These are phyloP conservation scores for Rhodotorula sp. DNA, from an alignment of 1,284 basidiomycete species.

Conservation along the genomic window DNA sequence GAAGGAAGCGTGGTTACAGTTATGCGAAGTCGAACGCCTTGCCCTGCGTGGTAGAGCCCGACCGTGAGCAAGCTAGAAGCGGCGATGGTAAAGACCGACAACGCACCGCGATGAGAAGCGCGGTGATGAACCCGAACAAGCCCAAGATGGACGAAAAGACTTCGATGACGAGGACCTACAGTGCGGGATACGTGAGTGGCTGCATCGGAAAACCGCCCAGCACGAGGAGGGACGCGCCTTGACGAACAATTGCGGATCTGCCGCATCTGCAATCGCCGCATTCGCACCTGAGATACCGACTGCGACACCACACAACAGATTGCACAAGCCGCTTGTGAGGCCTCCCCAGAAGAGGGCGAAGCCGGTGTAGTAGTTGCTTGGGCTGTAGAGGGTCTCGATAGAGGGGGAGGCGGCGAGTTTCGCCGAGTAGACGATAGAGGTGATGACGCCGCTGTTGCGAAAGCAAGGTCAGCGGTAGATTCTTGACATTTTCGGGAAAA, in stretches of 20 bases:
- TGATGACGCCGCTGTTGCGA: constrained; percentile 43
- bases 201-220: neutral
- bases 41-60: too few species aligned
- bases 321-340: constrained; percentile 80
- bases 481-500: neutral
- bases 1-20: too few species aligned
- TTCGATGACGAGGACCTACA: constrained; percentile 63
- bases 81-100: too few species aligned
- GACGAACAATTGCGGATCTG: constrained; percentile 85
- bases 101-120: constrained; percentile 22
- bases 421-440: constrained; percentile 83
- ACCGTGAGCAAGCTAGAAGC: too few species aligned
- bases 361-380: constrained; percentile 85
- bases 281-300: constrained; percentile 90
- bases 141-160: constrained; percentile 69
- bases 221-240: constrained; percentile 69
- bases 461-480: neutral
- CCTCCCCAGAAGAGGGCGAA: constrained; percentile 94
- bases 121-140: constrained; percentile 45
- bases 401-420: constrained; percentile 62
- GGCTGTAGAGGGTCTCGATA: constrained; percentile 68
- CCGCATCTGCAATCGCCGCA: constrained; percentile 85
- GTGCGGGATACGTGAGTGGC: neutral
- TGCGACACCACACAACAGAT: constrained; percentile 85
- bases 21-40: too few species aligned